Percentiles rank a stretch among this genome's conserved stretches.
Conservation (phyloP, 306 rosid species). For the Acacia acuminata region DNA sequence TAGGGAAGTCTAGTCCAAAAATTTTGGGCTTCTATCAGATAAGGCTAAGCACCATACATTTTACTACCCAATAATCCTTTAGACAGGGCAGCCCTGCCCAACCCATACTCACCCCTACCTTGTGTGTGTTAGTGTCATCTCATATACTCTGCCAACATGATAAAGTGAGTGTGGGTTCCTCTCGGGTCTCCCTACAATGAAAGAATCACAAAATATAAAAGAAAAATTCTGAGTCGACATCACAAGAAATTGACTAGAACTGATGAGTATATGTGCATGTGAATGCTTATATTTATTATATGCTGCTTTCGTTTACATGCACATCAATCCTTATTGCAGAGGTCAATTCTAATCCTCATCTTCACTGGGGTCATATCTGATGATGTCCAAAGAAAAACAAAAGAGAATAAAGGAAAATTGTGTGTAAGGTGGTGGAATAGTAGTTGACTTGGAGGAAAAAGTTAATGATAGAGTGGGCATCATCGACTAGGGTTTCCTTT, state of each 20-base stretch:
- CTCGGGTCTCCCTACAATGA: background rate
- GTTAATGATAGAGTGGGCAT: slow-evolving; percentile 15
- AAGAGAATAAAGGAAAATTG: background rate
- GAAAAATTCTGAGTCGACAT: background rate
- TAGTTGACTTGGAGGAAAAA: slow-evolving; percentile 26
- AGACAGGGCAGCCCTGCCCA: too few species aligned
- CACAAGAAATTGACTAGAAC: background rate
- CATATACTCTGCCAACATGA: background rate
- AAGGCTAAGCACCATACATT: too few species aligned
- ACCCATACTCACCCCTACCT: too few species aligned
- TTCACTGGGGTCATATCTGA: background rate
- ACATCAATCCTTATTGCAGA: background rate
- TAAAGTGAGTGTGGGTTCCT: background rate
- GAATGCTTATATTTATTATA: background rate
- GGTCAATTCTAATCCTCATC: background rate
- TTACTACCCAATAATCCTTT: too few species aligned
- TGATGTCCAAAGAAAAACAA: background rate
- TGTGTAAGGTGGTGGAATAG: slow-evolving; percentile 22
- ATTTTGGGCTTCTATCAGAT: too few species aligned
- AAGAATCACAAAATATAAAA: background rate
- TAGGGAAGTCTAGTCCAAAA: too few species aligned
- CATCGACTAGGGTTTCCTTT: slow-evolving; percentile 11
- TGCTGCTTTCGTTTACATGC: background rate
- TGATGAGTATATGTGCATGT: background rate
- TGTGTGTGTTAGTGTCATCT: background rate